These are phyloP conservation scores for Caryopteris hybrid DNA, from an alignment of 305 asterid genomes.

Conservation along the genomic window DNA sequence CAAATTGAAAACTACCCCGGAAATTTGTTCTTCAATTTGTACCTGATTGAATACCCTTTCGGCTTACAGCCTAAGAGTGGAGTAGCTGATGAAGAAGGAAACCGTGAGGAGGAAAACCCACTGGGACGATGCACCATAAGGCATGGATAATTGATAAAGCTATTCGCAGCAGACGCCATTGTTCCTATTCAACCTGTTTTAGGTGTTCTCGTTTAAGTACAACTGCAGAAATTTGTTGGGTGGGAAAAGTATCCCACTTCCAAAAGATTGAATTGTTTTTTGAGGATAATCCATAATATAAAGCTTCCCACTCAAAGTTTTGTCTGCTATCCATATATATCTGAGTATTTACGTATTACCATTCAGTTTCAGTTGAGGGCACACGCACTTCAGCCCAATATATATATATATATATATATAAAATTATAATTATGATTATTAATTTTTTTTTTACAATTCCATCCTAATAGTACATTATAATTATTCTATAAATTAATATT, in stretches of 20 bases:
- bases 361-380: too few relatives aligned
- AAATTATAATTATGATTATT: too few relatives aligned
- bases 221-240: conserved; percentile 5
- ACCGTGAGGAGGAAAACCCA: conserved; percentile 22
- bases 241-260: conserved; percentile 20
- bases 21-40: neutral
- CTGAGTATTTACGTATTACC: too few relatives aligned
- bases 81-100: conserved; percentile 22
- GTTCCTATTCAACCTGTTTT: neutral
- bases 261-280: neutral
- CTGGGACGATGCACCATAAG: conserved; percentile 20
- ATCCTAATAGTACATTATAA: too few relatives aligned
- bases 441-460: too few relatives aligned
- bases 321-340: conserved; percentile 13
- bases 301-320: conserved; percentile 18
- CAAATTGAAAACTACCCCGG: neutral
- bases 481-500: too few relatives aligned
- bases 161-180: conserved; percentile 32
- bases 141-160: conserved; percentile 24
- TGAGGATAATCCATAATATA: conserved; percentile 16
- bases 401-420: too few relatives aligned
- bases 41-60: conserved; percentile 43
- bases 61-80: conserved; percentile 16
- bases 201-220: too few relatives aligned
- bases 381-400: too few relatives aligned